phyloP scores from a whole-genome alignment of 2,329 filamentous ascomycete genomes.

The Calonectria pseudoreteaudii region DNA sequence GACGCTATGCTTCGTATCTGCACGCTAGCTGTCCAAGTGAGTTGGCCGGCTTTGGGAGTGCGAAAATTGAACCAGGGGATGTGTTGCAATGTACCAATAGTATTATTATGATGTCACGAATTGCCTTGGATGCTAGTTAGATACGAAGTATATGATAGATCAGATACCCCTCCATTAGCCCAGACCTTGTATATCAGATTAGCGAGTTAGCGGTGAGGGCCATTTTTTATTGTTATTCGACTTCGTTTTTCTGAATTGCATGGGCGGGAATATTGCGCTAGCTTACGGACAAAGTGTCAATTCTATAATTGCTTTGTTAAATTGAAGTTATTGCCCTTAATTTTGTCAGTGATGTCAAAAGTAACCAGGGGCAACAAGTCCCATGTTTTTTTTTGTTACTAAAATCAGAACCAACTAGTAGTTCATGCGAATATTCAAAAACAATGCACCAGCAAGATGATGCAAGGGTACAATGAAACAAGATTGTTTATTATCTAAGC shows the following conservation, averaged over 20 bases:
- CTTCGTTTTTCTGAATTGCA: background rate
- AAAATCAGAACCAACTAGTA: background rate
- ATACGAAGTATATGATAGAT: constrained; percentile 10
- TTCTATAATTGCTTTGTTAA: constrained; percentile 1
- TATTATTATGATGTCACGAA: constrained; percentile 9
- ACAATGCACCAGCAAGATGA: background rate
- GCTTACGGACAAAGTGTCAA: background rate
- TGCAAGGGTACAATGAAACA: background rate
- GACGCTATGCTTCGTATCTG: constrained; percentile 8
- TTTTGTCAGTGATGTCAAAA: background rate
- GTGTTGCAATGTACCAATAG: background rate
- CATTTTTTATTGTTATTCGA: background rate
- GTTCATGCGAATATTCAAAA: background rate
- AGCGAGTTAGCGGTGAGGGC: background rate
- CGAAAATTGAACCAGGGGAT: constrained; percentile 6
- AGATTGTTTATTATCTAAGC: background rate
- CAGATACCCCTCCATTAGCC: constrained; percentile 1
- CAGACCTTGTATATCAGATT: constrained; percentile 1
- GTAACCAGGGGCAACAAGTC: background rate
- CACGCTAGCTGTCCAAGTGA: background rate
- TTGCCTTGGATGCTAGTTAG: background rate
- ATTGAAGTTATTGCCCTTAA: background rate
- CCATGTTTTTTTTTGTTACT: background rate
- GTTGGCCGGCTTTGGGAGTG: background rate
- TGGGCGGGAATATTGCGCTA: background rate